Base-by-base conservation (phyloP, 2,329 filamentous ascomycete species). In the Aspergillus pseudoterreus region DNA sequence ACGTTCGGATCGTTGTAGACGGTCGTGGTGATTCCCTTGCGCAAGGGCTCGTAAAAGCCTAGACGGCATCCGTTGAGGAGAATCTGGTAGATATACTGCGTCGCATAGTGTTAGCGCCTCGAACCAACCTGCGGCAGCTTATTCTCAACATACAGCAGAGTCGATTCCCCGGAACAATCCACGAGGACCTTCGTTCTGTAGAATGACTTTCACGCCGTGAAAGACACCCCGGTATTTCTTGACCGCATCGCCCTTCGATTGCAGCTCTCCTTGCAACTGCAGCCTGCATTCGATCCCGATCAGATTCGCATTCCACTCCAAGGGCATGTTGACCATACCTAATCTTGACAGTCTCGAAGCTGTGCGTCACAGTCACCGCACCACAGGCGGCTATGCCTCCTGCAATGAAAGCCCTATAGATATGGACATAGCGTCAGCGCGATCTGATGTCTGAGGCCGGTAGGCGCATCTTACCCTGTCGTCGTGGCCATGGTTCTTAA, bases 311-410 rank as follows among this genome's bases (percentile, higher is more conserved):
- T 38, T 38, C 35, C 14, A 6, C 15, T 2, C 12, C 35, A 17
- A 17, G 35, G 35, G n/a, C 14, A 38, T 17, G 35, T 17, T 38
- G 14, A 6, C 30, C 79, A 68, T 78, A 92, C 87, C 92, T 88
- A 69, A 97, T 97, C 82, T 99, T 99, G 71, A 99, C 91, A 11
- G 92, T 97, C 76, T 99, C 94, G 76, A 97, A 97, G 51, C 92
- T 92, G 74, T 99, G 94, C 46, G 94, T 97, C 59, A 95, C 92
- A 38, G 92, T 97, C 52, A 99, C 94, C 59, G 94, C 94, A 68
- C 94, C 94, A 75, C 92, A 97, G 59, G 94, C 94, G 68, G 94
- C 94, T 68, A 99, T 88, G 69, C 94, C 94, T 70, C 94, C 94
- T 51, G 94, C 92, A 65, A 97, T 84, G 78, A 99, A 99, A 56